Conservation (phyloP, 2,329 filamentous ascomycete genomes). For the Setomelanomma holmii region DNA sequence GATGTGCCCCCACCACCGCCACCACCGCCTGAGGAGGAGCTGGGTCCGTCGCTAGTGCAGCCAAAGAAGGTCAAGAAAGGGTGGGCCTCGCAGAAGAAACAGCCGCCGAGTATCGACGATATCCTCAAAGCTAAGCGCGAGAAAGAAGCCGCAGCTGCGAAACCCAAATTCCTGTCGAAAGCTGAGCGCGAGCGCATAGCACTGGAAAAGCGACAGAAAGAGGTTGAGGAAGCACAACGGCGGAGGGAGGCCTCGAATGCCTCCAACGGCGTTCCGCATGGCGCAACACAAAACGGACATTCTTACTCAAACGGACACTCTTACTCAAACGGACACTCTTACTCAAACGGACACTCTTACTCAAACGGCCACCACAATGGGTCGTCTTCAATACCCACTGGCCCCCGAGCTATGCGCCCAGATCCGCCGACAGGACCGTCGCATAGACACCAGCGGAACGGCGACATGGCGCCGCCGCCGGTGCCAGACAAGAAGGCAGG, state of each 20-base stretch:
- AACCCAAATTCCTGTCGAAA: conserved; percentile 87
- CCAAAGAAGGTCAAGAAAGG: conserved; percentile 62
- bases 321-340: conserved; percentile 9
- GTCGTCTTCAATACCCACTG: conserved; percentile 66
- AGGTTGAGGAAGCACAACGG: conserved; percentile 67
- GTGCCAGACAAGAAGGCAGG: conserved; percentile 47
- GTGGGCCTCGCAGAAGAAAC: conserved; percentile 55
- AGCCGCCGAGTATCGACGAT: conserved; percentile 82
- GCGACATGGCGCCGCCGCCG: conserved; percentile 61
- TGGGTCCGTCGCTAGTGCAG: conserved; percentile 32
- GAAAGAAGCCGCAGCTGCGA: conserved; percentile 81
- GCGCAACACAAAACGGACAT: conserved; percentile 7
- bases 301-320: conserved; percentile 18
- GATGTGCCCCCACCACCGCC: conserved; percentile 22
- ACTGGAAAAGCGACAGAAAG: conserved; percentile 76
- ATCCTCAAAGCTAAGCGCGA: conserved; percentile 85
- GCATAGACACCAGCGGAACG: conserved; percentile 57
- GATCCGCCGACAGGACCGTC: conserved; percentile 59
- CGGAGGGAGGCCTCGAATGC: conserved; percentile 55
- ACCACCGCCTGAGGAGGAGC: conserved; percentile 28
- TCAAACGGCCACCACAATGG: conserved; percentile 15
- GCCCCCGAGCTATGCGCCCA: conserved; percentile 72
- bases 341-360: conserved; percentile 18
- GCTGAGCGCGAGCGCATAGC: conserved; percentile 81
- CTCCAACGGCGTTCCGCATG: conserved; percentile 20